Evolutionary conservation across 306 rosid species (phyloP).

Genomic region (Lathyrus tuberosus): DNA sequence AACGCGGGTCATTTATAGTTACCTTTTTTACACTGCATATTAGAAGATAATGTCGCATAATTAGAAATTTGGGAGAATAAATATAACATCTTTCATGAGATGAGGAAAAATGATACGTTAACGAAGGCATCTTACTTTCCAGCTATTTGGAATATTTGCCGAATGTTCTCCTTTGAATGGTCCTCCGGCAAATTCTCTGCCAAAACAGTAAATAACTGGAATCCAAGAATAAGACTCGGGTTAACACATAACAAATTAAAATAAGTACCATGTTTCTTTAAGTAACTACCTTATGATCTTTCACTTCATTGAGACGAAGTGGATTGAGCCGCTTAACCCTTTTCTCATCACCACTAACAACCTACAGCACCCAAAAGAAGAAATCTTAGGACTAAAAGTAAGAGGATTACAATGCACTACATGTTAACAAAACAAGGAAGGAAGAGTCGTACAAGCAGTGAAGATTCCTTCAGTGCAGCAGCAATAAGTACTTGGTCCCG

Average conservation of each 20-base stretch:
- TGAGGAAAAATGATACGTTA: constrained; percentile 15
- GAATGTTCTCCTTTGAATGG: constrained; percentile 79
- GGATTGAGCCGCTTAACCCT: constrained; percentile 84
- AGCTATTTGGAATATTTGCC: constrained; percentile 70
- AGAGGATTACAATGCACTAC: constrained; percentile 34
- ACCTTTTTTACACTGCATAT: constrained; percentile 69
- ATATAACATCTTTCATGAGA: constrained; percentile 27
- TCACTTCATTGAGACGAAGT: constrained; percentile 50
- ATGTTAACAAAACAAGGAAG: constrained; percentile 28
- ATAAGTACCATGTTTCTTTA: constrained; percentile 28
- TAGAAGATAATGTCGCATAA: constrained; percentile 28
- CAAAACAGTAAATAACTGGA: constrained; percentile 88
- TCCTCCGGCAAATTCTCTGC: constrained; percentile 91
- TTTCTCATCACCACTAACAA: constrained; percentile 80
- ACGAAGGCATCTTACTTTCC: constrained; percentile 68
- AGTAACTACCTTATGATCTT: constrained; percentile 76
- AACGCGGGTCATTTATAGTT: constrained; percentile 61
- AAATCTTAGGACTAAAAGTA: constrained; percentile 29
- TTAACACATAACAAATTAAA: constrained; percentile 21
- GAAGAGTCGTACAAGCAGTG: constrained; percentile 65
- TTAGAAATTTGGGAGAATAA: constrained; percentile 28
- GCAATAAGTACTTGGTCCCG: constrained; percentile 56
- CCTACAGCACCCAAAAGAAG: constrained; percentile 49
- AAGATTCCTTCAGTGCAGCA: constrained; percentile 80
- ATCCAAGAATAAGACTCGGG: constrained; percentile 51